Evolutionary conservation across 2,329 filamentous ascomycete species (phyloP).

Genomic region (Neopestalotiopsis clavispora): DNA sequence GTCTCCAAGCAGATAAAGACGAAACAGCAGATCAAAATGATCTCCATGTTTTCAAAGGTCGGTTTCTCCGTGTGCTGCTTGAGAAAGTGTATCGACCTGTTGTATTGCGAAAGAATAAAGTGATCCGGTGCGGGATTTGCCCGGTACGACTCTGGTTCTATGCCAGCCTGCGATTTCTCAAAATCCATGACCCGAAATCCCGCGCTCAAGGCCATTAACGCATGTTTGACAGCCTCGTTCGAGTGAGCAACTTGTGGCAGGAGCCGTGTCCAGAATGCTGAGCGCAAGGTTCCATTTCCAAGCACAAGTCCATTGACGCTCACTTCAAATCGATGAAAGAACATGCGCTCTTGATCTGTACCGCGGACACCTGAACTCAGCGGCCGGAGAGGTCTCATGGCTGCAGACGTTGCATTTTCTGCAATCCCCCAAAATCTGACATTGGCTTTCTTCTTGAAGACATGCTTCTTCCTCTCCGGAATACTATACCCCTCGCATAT

Average conservation of each 20-base stretch:
- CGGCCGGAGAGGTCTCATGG: not conserved
- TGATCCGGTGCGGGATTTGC: not conserved
- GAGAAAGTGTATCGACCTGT: not conserved
- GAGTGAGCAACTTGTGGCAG: not conserved
- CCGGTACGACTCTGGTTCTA: not conserved
- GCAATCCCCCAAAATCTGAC: not conserved
- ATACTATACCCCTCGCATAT: not conserved
- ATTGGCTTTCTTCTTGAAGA: not conserved
- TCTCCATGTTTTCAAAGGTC: not conserved
- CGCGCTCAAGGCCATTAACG: not conserved
- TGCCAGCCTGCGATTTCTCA: not conserved
- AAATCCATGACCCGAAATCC: not conserved
- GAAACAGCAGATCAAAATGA: not conserved
- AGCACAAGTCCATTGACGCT: not conserved
- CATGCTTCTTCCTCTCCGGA: not conserved
- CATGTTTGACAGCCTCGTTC: not conserved
- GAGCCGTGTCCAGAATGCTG: not conserved
- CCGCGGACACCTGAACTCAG: not conserved
- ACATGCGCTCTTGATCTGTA: not conserved
- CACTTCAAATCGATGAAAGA: not conserved
- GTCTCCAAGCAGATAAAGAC: no score
- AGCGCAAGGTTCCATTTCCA: not conserved
- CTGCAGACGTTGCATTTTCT: not conserved
- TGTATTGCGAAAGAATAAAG: not conserved
- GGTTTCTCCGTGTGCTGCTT: not conserved